These are phyloP conservation scores for Lachancea fermentati DNA, from an alignment of 805 yeast species.

Conservation along the genomic window DNA sequence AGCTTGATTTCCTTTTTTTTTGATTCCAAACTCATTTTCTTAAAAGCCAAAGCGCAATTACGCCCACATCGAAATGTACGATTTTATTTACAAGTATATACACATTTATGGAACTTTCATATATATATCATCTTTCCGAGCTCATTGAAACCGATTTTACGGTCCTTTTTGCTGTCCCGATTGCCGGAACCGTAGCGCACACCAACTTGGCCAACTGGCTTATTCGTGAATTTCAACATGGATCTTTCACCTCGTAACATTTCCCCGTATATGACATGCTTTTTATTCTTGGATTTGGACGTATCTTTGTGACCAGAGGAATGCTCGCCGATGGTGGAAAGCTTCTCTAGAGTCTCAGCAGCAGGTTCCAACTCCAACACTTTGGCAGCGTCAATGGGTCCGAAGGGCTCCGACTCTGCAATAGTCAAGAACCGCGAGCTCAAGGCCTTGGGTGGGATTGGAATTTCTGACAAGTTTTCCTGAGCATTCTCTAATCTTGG, in stretches of 20 bases:
- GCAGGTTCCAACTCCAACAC: constrained; percentile 87
- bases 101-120: constrained; percentile 8
- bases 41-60: no score
- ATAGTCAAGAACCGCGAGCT: constrained; percentile 80
- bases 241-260: constrained; percentile 63
- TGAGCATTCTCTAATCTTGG: constrained; percentile 32
- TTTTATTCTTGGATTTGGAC: constrained; percentile 24
- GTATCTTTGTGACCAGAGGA: constrained; percentile 31
- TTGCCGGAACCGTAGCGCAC: constrained; percentile 85
- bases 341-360: constrained; percentile 60
- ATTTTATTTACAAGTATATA: neutral
- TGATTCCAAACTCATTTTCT: no score
- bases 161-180: constrained; percentile 83
- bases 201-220: constrained; percentile 81
- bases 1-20: no score
- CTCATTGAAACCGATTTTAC: constrained; percentile 66
- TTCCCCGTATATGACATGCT: constrained; percentile 48
- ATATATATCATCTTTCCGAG: constrained; percentile 49
- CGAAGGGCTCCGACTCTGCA: constrained; percentile 93
- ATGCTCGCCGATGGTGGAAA: constrained; percentile 54
- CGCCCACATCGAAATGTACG: neutral
- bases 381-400: constrained; percentile 91
- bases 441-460: constrained; percentile 76
- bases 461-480: constrained; percentile 90
- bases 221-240: constrained; percentile 67